phyloP scores from a whole-genome alignment of 352 stramenopile genomes.

The Phytophthora cryptogea region DNA sequence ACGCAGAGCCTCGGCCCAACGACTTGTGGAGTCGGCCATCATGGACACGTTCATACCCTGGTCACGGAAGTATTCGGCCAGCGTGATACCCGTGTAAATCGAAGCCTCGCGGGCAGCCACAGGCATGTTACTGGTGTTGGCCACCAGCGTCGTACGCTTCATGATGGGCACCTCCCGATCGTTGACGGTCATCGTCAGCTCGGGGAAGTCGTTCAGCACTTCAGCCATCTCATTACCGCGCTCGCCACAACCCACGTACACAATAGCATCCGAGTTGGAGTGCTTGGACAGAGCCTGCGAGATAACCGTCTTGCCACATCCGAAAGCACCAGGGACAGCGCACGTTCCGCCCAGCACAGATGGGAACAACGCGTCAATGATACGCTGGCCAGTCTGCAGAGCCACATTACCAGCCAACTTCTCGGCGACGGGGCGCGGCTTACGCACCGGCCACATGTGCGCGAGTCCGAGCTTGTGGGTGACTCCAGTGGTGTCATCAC shows the following conservation, averaged over 20 bases:
- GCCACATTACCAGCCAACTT: constrained; percentile 98
- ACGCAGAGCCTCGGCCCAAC: constrained; percentile 99
- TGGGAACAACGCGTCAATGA: constrained; percentile 99
- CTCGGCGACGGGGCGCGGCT: constrained; percentile 96
- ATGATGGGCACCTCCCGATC: constrained; percentile 98
- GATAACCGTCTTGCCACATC: constrained; percentile 99
- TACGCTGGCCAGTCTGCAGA: constrained; percentile 97
- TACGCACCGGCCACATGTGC: constrained; percentile 98
- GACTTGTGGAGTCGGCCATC: constrained; percentile 99
- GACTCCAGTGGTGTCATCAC: constrained; percentile 95
- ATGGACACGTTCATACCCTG: constrained; percentile 99
- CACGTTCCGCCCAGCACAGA: constrained; percentile 99
- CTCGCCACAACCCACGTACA: constrained; percentile 99
- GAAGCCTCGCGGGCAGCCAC: constrained; percentile 99
- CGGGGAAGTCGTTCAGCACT: constrained; percentile 99
- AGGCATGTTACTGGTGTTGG: constrained; percentile 99
- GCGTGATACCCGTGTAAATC: constrained; percentile 99
- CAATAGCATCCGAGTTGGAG: constrained; percentile 98
- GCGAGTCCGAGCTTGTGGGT: constrained; percentile 96
- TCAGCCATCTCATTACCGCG: constrained; percentile 99
- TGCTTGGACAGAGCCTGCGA: constrained; percentile 99
- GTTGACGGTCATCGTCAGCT: constrained; percentile 99
- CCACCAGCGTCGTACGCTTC: constrained; percentile 99
- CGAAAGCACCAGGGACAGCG: constrained; percentile 98
- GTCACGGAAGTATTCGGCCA: constrained; percentile 99